These are phyloP conservation scores for Rhazya stricta DNA, from an alignment of 257 asterid species.

Conservation along the genomic window DNA sequence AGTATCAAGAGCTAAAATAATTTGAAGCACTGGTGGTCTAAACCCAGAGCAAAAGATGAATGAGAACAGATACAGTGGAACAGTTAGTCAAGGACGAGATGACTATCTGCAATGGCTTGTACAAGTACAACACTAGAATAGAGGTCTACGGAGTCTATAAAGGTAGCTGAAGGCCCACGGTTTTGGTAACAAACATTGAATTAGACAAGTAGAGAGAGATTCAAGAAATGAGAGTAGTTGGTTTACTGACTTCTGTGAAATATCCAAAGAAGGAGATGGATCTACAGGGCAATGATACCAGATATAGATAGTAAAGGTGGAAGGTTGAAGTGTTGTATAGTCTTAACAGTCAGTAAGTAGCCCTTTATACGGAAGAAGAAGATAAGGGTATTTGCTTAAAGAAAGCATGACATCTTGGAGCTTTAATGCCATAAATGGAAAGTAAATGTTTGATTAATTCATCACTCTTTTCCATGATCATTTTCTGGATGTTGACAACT, in stretches of 20 bases:
- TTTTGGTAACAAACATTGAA: conserved; percentile 23
- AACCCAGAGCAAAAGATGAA: not conserved
- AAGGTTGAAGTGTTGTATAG: conserved; percentile 11
- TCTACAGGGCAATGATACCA: conserved; percentile 25
- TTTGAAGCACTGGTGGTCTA: not conserved
- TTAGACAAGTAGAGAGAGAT: conserved; percentile 18
- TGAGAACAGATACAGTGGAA: not conserved
- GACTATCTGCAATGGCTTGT: not conserved
- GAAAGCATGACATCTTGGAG: conserved; percentile 19
- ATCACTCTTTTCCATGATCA: conserved; percentile 34
- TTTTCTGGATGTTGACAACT: conserved; percentile 41
- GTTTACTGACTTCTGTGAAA: conserved; percentile 27
- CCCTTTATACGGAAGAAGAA: conserved; percentile 8
- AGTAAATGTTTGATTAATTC: conserved; percentile 27
- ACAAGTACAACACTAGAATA: conserved; percentile 6
- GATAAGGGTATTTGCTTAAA: conserved; percentile 13
- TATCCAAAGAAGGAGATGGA: conserved; percentile 26
- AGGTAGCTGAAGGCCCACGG: conserved; percentile 13
- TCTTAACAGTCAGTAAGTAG: conserved; percentile 22
- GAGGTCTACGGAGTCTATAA: conserved; percentile 4
- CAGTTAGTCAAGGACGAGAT: conserved; percentile 6
- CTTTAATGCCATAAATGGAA: conserved; percentile 31
- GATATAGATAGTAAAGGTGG: conserved; percentile 15
- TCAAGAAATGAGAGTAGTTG: conserved; percentile 3
- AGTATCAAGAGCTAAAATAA: no score